phyloP scores from a whole-genome alignment of 2,329 filamentous ascomycete species.

The Emergomyces pasteurianus region DNA sequence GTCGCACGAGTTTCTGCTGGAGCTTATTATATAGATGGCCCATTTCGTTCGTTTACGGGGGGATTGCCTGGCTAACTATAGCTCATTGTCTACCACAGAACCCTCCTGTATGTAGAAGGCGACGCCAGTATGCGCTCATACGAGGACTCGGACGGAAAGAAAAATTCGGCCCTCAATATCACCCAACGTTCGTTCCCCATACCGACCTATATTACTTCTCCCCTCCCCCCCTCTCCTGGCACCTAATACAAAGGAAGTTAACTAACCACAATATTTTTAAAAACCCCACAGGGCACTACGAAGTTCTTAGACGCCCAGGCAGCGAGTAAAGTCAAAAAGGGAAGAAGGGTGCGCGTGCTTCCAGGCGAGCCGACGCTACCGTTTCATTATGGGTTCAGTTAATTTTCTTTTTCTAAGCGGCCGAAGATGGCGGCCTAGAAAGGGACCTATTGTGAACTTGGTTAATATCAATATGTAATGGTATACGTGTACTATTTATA shows the following conservation, averaged over 20 bases:
- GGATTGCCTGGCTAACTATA: background rate
- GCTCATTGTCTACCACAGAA: slow-evolving; percentile 37
- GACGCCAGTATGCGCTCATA: slow-evolving; percentile 59
- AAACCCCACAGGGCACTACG: background rate
- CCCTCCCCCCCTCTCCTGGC: background rate
- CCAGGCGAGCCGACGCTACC: background rate
- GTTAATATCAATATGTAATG: background rate
- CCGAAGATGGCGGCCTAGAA: background rate
- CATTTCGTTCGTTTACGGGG: background rate
- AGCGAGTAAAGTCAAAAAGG: background rate
- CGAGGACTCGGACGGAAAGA: slow-evolving; percentile 59
- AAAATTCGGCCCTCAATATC: slow-evolving; percentile 51
- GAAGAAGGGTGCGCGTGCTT: background rate
- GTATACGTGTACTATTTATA: background rate
- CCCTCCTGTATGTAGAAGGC: slow-evolving; percentile 71
- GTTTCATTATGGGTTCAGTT: background rate
- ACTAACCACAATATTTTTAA: background rate
- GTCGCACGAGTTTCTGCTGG: background rate
- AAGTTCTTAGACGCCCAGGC: background rate
- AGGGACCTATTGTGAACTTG: background rate
- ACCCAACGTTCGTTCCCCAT: slow-evolving; percentile 46
- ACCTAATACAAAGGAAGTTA: background rate
- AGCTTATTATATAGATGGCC: background rate
- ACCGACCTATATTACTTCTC: background rate
- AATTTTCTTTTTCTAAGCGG: background rate